Base-by-base conservation (phyloP, 164 flowering plant species). In the Macadamia tetraphylla region DNA sequence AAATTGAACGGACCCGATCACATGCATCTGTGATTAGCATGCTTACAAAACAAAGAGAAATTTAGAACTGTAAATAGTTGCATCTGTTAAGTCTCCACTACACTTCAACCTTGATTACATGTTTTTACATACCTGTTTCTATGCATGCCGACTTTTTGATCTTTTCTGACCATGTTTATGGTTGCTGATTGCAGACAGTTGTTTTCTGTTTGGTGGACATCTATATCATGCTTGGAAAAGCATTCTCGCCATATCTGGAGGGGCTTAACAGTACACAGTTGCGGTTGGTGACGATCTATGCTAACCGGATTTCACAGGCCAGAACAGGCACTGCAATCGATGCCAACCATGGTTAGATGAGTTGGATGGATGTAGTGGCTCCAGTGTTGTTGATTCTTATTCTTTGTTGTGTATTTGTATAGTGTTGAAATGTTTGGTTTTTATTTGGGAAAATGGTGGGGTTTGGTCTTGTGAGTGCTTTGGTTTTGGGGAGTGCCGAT, bases 141-240 rank as follows among this genome's bases (percentile, higher is more conserved):
- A 46, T 46, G 51, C 51, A 46, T 11, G 9, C 51, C 9, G 1
- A 46, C 51, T 11, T 46, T 46, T 46, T 46, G 6, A 11, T 9
- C 51, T 46, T 1, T 48, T 46, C 46, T 70, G 43, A 43, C 49
- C 43, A 5, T 65, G 29, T 29, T 55, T 23, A 30, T 53, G 18
- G 64, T 29, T 42, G 35, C 51, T 31, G 35, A n/a, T 58, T 61
- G 76, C 92, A 94, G 99, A 94, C 97, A n/a, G 99, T 94, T 62
- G 99, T 94, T 17, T 94, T 94, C 79, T 94, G 99, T 77, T 81
- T 94, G 63, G 99, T 94, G 70, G 99, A 94, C 75, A 92, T 92
- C 42, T 94, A 95, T 63, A 95, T 95, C 65, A 90, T 92, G 89
- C 94, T 94, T 15, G 97, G 98, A 56, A 92, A 88, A 81, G 82